Evolutionary conservation across 257 asterid genomes (phyloP).

Genomic region (Euphrasia confusa): DNA sequence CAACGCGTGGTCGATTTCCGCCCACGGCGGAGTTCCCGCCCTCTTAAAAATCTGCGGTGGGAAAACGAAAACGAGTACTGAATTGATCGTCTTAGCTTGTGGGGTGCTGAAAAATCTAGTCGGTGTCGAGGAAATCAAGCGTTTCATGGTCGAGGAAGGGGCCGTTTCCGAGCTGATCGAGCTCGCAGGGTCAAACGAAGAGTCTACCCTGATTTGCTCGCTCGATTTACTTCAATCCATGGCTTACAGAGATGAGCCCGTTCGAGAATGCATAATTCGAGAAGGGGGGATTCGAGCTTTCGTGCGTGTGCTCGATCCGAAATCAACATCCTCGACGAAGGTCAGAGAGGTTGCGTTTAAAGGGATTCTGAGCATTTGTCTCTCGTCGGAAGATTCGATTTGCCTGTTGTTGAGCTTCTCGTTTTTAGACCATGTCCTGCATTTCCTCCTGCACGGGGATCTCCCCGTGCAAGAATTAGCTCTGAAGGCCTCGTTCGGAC

Average conservation of each 20-base stretch:
- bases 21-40: slow-evolving; percentile 86
- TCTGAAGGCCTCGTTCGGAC: slow-evolving; percentile 76
- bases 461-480: slow-evolving; percentile 66
- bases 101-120: slow-evolving; percentile 84
- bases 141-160: slow-evolving; percentile 84
- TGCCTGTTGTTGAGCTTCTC: slow-evolving; percentile 36
- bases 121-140: slow-evolving; percentile 81
- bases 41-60: slow-evolving; percentile 50
- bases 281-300: slow-evolving; percentile 70
- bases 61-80: slow-evolving; percentile 20
- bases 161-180: slow-evolving; percentile 46
- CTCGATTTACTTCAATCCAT: slow-evolving; percentile 68
- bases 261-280: slow-evolving; percentile 36
- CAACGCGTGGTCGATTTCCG: slow-evolving; percentile 87
- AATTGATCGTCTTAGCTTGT: slow-evolving; percentile 50
- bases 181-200: slow-evolving; percentile 54
- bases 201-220: slow-evolving; percentile 44
- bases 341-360: slow-evolving; percentile 71
- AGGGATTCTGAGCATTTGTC: slow-evolving; percentile 56
- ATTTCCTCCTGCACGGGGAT: slow-evolving; percentile 61
- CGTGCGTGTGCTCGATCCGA: slow-evolving; percentile 61
- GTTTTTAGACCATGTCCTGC: slow-evolving; percentile 58
- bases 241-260: slow-evolving; percentile 64
- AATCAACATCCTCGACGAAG: slow-evolving; percentile 44
- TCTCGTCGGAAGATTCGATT: slow-evolving; percentile 39